phyloP scores from a whole-genome alignment of 2,329 filamentous ascomycete species.

The Phyllosticta citriasiana region DNA sequence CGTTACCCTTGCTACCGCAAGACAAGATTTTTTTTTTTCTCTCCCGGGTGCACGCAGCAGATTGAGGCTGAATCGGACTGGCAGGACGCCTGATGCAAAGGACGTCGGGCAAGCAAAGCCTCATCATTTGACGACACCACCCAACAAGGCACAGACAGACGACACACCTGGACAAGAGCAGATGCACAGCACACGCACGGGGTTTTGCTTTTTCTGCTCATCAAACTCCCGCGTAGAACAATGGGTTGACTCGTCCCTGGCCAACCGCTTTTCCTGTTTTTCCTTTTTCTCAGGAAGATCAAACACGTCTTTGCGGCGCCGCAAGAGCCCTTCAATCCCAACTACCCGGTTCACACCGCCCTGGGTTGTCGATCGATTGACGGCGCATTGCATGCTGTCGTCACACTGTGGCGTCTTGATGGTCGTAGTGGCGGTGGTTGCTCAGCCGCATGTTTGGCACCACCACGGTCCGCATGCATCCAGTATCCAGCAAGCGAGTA shows the following conservation, averaged over 20 bases:
- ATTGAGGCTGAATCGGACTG: not conserved
- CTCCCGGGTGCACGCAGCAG: not conserved
- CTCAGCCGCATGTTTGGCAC: not conserved
- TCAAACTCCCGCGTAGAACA: not conserved
- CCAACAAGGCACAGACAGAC: not conserved
- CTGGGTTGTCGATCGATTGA: not conserved
- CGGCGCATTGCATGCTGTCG: not conserved
- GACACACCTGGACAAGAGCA: not conserved
- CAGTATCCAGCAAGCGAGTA: not conserved
- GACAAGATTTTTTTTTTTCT: not conserved
- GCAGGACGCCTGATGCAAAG: not conserved
- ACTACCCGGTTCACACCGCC: not conserved
- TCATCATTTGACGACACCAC: not conserved
- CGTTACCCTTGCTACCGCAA: not conserved
- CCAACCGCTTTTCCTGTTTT: not conserved
- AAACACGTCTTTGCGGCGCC: not conserved
- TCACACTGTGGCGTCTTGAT: not conserved
- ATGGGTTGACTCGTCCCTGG: not conserved
- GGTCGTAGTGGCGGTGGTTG: not conserved
- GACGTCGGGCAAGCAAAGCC: not conserved
- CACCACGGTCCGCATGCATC: not conserved
- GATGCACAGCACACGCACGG: not conserved
- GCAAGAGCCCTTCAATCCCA: not conserved
- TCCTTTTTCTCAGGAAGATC: not conserved
- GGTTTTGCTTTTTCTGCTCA: not conserved